Conservation (phyloP, 2,329 filamentous ascomycete genomes). For the Colletotrichum sp. region DNA sequence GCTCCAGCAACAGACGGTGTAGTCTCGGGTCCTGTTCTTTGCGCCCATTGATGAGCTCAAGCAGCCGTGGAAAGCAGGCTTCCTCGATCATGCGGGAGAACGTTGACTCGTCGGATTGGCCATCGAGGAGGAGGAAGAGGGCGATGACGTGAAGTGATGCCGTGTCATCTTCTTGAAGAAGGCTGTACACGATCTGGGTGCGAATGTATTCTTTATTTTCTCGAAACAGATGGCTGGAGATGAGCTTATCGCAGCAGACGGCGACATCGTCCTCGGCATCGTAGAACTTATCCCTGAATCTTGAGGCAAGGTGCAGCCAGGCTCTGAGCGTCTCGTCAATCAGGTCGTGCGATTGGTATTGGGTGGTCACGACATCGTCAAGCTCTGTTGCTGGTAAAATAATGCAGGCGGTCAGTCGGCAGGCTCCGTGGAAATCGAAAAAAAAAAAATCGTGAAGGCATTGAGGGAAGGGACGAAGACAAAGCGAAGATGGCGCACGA, state of each 20-base stretch:
- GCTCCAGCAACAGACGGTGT: slow-evolving; percentile 81
- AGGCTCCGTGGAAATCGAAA: neutral
- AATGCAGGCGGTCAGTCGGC: neutral
- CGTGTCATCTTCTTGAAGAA: slow-evolving; percentile 87
- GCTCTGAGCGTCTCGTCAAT: slow-evolving; percentile 86
- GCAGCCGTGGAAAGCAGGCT: slow-evolving; percentile 80
- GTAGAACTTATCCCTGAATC: slow-evolving; percentile 77
- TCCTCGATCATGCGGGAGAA: slow-evolving; percentile 90
- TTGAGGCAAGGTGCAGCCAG: slow-evolving; percentile 81
- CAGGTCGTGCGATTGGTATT: slow-evolving; percentile 57
- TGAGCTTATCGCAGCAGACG: slow-evolving; percentile 78
- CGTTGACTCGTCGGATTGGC: slow-evolving; percentile 75
- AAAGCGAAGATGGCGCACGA: neutral
- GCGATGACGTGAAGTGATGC: slow-evolving; percentile 82
- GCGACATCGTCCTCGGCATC: slow-evolving; percentile 80
- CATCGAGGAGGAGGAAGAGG: slow-evolving; percentile 87
- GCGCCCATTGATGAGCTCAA: slow-evolving; percentile 78
- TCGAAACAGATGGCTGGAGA: slow-evolving; percentile 76
- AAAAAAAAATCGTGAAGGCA: neutral
- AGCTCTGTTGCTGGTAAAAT: slow-evolving; percentile 44
- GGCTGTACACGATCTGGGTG: slow-evolving; percentile 88
- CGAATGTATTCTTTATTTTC: slow-evolving; percentile 85
- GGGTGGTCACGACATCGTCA: slow-evolving; percentile 47
- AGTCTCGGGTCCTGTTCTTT: slow-evolving; percentile 71
- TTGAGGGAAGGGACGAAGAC: slow-evolving; percentile 11